phyloP scores from a whole-genome alignment of 345 rosid genomes.

The Angophora floribunda region DNA sequence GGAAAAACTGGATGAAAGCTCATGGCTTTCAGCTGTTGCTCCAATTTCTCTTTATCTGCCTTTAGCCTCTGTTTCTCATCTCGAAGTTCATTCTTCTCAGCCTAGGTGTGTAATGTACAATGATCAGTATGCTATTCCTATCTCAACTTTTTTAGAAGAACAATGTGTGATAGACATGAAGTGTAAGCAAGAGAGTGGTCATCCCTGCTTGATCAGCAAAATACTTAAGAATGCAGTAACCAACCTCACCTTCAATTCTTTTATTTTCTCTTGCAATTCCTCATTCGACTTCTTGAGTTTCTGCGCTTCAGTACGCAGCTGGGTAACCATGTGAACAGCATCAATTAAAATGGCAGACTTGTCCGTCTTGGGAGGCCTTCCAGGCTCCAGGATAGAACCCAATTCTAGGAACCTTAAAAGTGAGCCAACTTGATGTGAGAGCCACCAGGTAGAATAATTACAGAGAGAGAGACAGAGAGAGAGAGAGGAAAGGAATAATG shows the following conservation, averaged over 20 bases:
- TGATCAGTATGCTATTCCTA: background rate
- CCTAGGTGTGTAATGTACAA: slow-evolving; percentile 18
- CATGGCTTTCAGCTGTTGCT: slow-evolving; percentile 62
- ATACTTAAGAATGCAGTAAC: background rate
- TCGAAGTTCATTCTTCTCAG: slow-evolving; percentile 84
- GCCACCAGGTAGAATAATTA: background rate
- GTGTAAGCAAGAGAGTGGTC: background rate
- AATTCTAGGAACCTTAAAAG: slow-evolving; percentile 69
- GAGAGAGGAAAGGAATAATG: background rate
- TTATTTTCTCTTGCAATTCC: slow-evolving; percentile 78
- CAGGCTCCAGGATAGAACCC: slow-evolving; percentile 79
- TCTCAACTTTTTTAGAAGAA: background rate
- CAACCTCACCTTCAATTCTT: slow-evolving; percentile 69
- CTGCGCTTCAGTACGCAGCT: slow-evolving; percentile 74
- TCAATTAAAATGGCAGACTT: slow-evolving; percentile 89
- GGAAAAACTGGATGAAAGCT: slow-evolving; percentile 58
- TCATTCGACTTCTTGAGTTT: slow-evolving; percentile 78
- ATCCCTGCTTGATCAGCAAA: background rate
- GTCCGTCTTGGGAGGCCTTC: slow-evolving; percentile 86
- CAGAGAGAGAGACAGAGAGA: too few relatives aligned
- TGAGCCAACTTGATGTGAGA: background rate
- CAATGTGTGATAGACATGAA: background rate
- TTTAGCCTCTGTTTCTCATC: slow-evolving; percentile 76
- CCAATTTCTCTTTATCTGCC: slow-evolving; percentile 64
- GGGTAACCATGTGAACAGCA: slow-evolving; percentile 86